Base-by-base conservation (phyloP, 2,329 filamentous ascomycete species). In the Exophiala oligosperma region DNA sequence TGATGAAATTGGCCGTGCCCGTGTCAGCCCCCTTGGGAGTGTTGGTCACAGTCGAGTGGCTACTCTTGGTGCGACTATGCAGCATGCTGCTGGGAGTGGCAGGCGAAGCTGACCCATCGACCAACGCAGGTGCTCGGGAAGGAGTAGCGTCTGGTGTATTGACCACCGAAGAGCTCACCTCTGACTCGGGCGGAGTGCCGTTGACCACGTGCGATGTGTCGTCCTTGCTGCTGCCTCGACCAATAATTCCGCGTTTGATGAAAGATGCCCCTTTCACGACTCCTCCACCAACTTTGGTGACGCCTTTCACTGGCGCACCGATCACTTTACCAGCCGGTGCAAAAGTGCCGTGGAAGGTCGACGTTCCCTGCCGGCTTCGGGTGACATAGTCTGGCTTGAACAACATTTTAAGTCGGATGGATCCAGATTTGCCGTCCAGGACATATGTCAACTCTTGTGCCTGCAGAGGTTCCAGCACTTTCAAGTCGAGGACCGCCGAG, bases 331-430 rank as follows among this genome's bases (percentile, higher is more conserved):
- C 90, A 28, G 94, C 91, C 1, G 87, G 82, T 4, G 87, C 88
- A 72, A 97, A 97, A 1, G 92, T 96, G 32, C 92, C 92, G 0
- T 88, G 88, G 77, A 99, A 96, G 1, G 93, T 97, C 0, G 92
- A 92, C 0, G 92, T 94, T 52, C 94, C 94, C 73, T 97, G 91
- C 49, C 92, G 84, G 11, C 89, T 84, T 55, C 94, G 87, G 12
- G 88, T 89, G 60, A 99, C 88, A 70, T 97, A 99, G 71, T 91
- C 87, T 11, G 94, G 91, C 61, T 91, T 91, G 85, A 99, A 99
- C 24, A 97, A 79, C 71, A 99, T 83, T 65, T 91, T 89, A 61
- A 99, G 74, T 49, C 91, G 85, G 50, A 99, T 80, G 2, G 83
- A 84, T 29, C 94, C 94, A 2, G 91, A 96, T 74, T 96, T 95